Percentiles rank a stretch among this genome's conserved stretches.
phyloP scores from a whole-genome alignment of 176 grass and related monocot species.

The Coix lacrymajobi region DNA sequence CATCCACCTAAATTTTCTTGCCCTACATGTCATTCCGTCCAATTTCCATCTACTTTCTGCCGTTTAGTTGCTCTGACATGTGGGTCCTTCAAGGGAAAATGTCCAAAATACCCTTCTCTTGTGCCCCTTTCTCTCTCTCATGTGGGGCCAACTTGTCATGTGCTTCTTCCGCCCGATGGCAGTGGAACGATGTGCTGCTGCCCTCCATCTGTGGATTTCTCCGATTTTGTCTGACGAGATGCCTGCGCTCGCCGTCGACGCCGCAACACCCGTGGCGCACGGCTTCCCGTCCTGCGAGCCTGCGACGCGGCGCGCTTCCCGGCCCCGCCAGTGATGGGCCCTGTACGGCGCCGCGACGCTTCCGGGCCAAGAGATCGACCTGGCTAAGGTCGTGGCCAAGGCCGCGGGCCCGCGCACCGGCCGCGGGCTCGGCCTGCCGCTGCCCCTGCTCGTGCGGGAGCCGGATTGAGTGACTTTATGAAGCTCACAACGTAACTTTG shows the following conservation, averaged over 20 bases:
- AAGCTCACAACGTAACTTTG: too few relatives aligned
- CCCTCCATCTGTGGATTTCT: constrained; percentile 38
- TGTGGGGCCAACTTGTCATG: too few relatives aligned
- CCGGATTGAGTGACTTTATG: too few relatives aligned
- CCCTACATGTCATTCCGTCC: too few relatives aligned
- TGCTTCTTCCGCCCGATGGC: too few relatives aligned
- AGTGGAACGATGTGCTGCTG: too few relatives aligned
- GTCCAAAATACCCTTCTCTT: too few relatives aligned
- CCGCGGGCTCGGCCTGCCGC: constrained; percentile 66
- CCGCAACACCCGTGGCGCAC: constrained; percentile 50
- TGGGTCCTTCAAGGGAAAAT: too few relatives aligned
- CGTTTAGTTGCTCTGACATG: too few relatives aligned
- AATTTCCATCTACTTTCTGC: too few relatives aligned
- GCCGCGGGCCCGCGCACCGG: constrained; percentile 18
- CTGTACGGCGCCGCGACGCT: constrained; percentile 66
- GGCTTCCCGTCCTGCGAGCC: constrained; percentile 58
- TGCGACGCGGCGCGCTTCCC: constrained; percentile 68
- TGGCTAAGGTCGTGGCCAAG: constrained; percentile 81
- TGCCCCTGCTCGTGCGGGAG: constrained; percentile 69
- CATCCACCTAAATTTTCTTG: too few relatives aligned
- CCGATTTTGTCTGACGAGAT: constrained; percentile 75
- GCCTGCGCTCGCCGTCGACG: constrained; percentile 86
- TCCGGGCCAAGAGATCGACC: constrained; percentile 74
- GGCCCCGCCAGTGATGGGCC: constrained; percentile 25
- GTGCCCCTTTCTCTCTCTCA: too few relatives aligned